Base-by-base conservation (phyloP, 805 yeast species). In the Candida cerambycidarum region DNA sequence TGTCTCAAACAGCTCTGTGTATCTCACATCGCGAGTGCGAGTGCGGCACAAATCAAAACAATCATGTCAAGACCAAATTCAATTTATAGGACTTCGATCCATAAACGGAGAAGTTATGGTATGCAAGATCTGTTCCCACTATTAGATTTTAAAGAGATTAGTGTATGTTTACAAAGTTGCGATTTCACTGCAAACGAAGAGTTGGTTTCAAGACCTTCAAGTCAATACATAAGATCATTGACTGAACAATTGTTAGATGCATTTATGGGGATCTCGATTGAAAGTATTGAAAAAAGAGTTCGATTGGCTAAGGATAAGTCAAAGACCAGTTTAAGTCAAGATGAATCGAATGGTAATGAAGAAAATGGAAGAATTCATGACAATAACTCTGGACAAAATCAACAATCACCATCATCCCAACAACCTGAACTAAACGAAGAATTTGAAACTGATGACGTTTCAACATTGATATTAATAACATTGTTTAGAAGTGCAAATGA, bases 141-240 rank as follows among this genome's bases (percentile, higher is more conserved):
- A 4, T 67, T 83, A n/a, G 85, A 80, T 18, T 59, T 73, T 31
- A 65, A 74, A 29, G 89, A 84, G 53, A 67, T 84, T 15, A 75
- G 81, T 1, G 62, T 69, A 9, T 79, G 84, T 53, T 61, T 84
- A 27, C 80, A 76, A 45, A 78, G 79, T 43, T 81, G 86, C 56
- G 82, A 79, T 44, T 77, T 83, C 30, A 58, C 69, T 10, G 85
- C 80, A 0, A 72, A 77, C 14, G 87, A 81, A 48, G 88, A 82
- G 25, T 69, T 75, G 39, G 67, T 84, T 1, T 47, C 65, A 5
- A 76, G 70, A 51, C 92, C 92, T 9, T 74, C 81, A 1, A 67
- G 79, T 9, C 73, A 71, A 39, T 82, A 73, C 53, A 69, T 82
- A 8, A 75, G 72, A 32, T 62, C 76, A 13, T 61, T 82, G 17